Percentiles rank a stretch among this genome's conserved stretches.
These are phyloP conservation scores for Plasmodium fragile DNA, from an alignment of 169 alveolate genomes.

Conservation along the genomic window DNA sequence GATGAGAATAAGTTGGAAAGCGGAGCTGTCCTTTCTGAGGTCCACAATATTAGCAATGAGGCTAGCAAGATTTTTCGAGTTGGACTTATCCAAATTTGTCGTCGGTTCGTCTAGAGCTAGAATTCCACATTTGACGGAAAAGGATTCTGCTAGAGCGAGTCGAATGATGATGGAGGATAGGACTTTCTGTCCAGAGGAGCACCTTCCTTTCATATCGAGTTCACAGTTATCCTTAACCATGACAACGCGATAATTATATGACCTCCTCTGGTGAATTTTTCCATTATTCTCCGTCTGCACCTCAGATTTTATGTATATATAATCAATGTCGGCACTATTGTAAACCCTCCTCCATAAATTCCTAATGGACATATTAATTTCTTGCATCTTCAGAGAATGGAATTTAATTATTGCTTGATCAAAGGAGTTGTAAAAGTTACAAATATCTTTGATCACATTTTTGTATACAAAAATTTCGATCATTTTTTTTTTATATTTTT, in stretches of 20 bases:
- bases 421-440: slow-evolving; percentile 73
- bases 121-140: slow-evolving; percentile 97
- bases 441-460: slow-evolving; percentile 65
- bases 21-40: slow-evolving; percentile 77
- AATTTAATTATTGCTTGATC: slow-evolving; percentile 81
- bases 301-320: slow-evolving; percentile 80
- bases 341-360: slow-evolving; percentile 97
- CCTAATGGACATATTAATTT: slow-evolving; percentile 94
- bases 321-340: slow-evolving; percentile 95
- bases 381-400: slow-evolving; percentile 93
- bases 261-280: slow-evolving; percentile 75
- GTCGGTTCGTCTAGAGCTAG: slow-evolving; percentile 99
- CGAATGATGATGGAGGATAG: slow-evolving; percentile 97
- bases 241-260: slow-evolving; percentile 88
- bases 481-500: slow-evolving; percentile 63
- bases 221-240: slow-evolving; percentile 90
- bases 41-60: slow-evolving; percentile 81
- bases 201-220: slow-evolving; percentile 96
- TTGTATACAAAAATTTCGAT: slow-evolving; percentile 54
- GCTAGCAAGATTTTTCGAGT: slow-evolving; percentile 91
- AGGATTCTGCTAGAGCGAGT: slow-evolving; percentile 98
- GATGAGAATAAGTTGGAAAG: slow-evolving; percentile 95
- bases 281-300: slow-evolving; percentile 21
- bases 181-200: slow-evolving; percentile 98
- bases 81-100: slow-evolving; percentile 96